phyloP scores from a whole-genome alignment of 257 asterid species.

The Cordia subcordata region DNA sequence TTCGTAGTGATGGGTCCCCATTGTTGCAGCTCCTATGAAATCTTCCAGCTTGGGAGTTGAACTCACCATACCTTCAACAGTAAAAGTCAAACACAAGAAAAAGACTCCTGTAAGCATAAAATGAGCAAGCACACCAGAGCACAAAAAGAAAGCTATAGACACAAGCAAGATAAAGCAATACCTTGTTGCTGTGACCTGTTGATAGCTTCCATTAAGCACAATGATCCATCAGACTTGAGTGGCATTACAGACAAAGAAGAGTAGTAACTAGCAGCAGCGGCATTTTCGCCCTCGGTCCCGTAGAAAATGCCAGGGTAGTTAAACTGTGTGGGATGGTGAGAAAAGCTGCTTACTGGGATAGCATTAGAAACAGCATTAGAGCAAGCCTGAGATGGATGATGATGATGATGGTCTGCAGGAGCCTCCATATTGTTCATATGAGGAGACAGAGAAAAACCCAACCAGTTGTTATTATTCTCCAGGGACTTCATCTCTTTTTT shows the following conservation, averaged over 20 bases:
- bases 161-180: background rate
- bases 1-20: constrained; percentile 26
- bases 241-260: constrained; percentile 74
- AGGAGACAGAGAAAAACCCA: constrained; percentile 82
- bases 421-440: constrained; percentile 50
- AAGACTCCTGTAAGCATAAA: constrained; percentile 2
- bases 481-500: background rate
- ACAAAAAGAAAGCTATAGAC: constrained; percentile 10
- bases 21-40: constrained; percentile 45
- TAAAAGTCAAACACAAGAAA: constrained; percentile 9
- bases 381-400: constrained; percentile 28
- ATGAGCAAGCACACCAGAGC: constrained; percentile 3
- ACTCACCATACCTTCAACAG: constrained; percentile 39
- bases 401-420: constrained; percentile 26
- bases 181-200: constrained; percentile 62
- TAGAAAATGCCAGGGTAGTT: constrained; percentile 55
- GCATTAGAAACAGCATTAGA: constrained; percentile 34
- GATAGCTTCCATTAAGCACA: constrained; percentile 80
- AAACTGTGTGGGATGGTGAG: constrained; percentile 18
- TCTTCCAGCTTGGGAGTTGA: constrained; percentile 63
- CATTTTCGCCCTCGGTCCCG: constrained; percentile 46
- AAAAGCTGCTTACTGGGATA: constrained; percentile 24
- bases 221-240: constrained; percentile 83
- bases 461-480: constrained; percentile 43
- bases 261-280: constrained; percentile 34